Evolutionary conservation across 257 asterid species (phyloP).

Genomic region (Nicotiana knightiana): DNA sequence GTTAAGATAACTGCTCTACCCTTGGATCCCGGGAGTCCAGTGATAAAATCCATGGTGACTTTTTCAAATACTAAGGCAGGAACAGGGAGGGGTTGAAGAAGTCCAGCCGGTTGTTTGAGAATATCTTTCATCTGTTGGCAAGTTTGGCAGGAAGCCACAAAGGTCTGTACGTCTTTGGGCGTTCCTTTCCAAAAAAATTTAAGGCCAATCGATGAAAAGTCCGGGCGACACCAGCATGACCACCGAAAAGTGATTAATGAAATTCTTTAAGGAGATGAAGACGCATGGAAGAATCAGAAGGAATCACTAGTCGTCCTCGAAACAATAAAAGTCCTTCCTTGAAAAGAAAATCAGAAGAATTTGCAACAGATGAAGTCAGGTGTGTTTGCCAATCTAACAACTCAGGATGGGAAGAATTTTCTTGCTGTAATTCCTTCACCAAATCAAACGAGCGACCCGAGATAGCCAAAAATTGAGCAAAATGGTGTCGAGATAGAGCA

Average conservation of each 20-base stretch:
- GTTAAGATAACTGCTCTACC: background rate
- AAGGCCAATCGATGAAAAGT: background rate
- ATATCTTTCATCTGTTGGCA: background rate
- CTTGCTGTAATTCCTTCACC: no score
- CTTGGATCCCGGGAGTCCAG: background rate
- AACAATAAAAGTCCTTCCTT: background rate
- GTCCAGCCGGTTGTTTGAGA: background rate
- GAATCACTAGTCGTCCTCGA: no score
- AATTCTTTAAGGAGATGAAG: background rate
- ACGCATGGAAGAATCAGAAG: background rate
- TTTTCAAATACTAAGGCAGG: background rate
- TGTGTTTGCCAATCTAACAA: no score
- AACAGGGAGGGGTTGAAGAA: background rate
- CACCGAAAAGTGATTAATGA: background rate
- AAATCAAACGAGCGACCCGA: no score
- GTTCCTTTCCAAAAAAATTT: background rate
- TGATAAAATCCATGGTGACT: background rate
- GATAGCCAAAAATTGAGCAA: no score
- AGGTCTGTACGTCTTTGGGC: background rate
- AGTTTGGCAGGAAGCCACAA: background rate
- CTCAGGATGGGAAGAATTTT: no score
- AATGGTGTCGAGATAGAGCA: background rate
- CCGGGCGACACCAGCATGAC: background rate
- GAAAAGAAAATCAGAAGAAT: no score
- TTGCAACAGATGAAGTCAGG: accelerated